phyloP scores from a whole-genome alignment of 139 green algal species.

The Closterium sp. region DNA sequence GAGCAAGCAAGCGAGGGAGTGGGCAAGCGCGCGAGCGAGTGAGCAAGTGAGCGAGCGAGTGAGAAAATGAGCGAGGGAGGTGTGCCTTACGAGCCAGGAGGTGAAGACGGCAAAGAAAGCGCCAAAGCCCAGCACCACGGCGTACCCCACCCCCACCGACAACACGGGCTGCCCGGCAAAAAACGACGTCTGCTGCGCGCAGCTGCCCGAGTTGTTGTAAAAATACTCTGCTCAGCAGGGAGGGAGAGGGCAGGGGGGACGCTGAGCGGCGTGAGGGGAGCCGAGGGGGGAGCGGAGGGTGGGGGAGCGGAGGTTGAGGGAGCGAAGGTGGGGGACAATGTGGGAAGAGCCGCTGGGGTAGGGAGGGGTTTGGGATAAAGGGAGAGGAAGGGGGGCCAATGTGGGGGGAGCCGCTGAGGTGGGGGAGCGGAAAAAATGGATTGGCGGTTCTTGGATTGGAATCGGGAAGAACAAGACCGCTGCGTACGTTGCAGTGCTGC shows the following conservation, averaged over 20 bases:
- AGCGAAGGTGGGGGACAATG: slow-evolving; percentile 88
- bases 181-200: slow-evolving; percentile 13
- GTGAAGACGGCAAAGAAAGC: slow-evolving; percentile 32
- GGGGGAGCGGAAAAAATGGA: neutral
- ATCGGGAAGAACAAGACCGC: neutral
- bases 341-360: slow-evolving; percentile 87
- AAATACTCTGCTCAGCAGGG: neutral
- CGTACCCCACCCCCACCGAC: slow-evolving; percentile 17
- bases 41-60: no score
- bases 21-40: no score
- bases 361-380: slow-evolving; percentile 69
- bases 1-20: no score
- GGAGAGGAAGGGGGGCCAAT: slow-evolving; percentile 35
- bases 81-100: slow-evolving; percentile 6
- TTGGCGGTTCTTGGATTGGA: neutral
- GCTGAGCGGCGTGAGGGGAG: neutral
- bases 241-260: neutral
- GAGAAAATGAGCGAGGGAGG: neutral
- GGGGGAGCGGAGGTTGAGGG: slow-evolving; percentile 55
- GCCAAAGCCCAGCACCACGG: slow-evolving; percentile 25
- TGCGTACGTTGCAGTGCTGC: neutral
- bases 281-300: neutral
- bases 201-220: slow-evolving; percentile 12
- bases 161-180: slow-evolving; percentile 9
- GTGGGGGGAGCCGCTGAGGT: neutral